Conservation (phyloP, 2,329 filamentous ascomycete genomes). For the Elsinoe batatas region DNA sequence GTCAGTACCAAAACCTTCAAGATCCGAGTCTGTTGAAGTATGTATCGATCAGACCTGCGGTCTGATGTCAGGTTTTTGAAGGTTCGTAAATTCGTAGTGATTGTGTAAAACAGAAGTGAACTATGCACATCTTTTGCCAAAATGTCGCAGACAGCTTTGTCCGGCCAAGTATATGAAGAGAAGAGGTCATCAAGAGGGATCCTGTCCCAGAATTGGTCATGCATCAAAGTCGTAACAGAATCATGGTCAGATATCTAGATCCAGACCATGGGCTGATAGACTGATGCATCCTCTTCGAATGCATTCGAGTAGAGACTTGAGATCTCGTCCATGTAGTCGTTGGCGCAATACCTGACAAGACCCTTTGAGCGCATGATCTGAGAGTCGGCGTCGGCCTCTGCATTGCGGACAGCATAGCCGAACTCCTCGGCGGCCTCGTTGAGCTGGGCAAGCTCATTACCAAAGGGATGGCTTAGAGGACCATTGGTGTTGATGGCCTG, state of each 20-base stretch:
- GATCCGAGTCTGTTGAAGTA: background rate
- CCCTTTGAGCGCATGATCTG: slow-evolving; percentile 58
- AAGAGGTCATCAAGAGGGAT: slow-evolving; percentile 7
- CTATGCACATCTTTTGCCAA: slow-evolving; percentile 10
- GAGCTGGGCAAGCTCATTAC: slow-evolving; percentile 80
- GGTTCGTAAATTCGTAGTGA: slow-evolving; percentile 14
- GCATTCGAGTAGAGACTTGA: slow-evolving; percentile 52
- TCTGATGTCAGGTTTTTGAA: background rate
- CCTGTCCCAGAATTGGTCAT: slow-evolving; percentile 14
- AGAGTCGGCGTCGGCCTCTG: slow-evolving; percentile 64
- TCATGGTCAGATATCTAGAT: slow-evolving; percentile 17
- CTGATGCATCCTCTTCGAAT: slow-evolving; percentile 20
- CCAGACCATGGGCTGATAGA: slow-evolving; percentile 18
- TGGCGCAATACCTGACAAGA: slow-evolving; percentile 62
- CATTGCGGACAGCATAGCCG: slow-evolving; percentile 47
- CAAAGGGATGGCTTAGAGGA: slow-evolving; percentile 60
- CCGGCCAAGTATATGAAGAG: slow-evolving; percentile 10
- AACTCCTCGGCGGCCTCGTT: slow-evolving; percentile 90
- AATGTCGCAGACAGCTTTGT: slow-evolving; percentile 13
- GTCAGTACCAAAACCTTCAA: slow-evolving; percentile 4
- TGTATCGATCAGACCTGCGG: background rate
- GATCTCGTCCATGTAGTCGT: slow-evolving; percentile 79
- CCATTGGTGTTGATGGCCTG: slow-evolving; percentile 23
- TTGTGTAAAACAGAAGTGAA: slow-evolving; percentile 12
- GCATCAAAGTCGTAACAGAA: slow-evolving; percentile 14